These are phyloP conservation scores for Kernera saxatilis DNA, from an alignment of 345 rosid genomes.

Conservation along the genomic window DNA sequence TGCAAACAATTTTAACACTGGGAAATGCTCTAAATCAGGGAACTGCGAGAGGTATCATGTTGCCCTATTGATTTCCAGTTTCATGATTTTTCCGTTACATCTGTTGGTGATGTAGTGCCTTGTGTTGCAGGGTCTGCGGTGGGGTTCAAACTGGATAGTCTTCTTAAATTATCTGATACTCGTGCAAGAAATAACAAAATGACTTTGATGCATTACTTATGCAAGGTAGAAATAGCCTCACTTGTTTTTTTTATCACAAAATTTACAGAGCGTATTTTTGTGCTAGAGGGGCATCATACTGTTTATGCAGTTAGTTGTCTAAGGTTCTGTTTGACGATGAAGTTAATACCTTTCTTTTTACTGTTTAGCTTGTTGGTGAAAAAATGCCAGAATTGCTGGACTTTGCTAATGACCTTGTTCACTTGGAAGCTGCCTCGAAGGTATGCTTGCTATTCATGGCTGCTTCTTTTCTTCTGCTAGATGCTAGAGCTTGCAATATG, in stretches of 20 bases:
- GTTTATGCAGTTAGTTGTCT: not conserved
- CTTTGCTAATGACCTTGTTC: constrained; percentile 82
- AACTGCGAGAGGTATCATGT: constrained; percentile 75
- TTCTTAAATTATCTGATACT: constrained; percentile 91
- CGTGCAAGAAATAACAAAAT: constrained; percentile 95
- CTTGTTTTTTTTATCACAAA: not conserved
- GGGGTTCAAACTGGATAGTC: constrained; percentile 97
- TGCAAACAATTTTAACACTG: constrained; percentile 92
- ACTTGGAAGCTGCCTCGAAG: constrained; percentile 97
- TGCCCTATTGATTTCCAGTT: not conserved
- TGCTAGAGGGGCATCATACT: not conserved
- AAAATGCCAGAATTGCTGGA: constrained; percentile 91
- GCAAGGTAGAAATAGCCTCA: constrained; percentile 62
- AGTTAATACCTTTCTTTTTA: not conserved
- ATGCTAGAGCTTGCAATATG: not conserved
- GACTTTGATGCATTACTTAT: constrained; percentile 94
- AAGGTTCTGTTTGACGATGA: constrained; percentile 7
- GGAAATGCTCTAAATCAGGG: constrained; percentile 99
- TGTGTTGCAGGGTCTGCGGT: constrained; percentile 77
- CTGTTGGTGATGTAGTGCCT: constrained; percentile 15
- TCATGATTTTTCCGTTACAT: not conserved
- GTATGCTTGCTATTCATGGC: constrained; percentile 34
- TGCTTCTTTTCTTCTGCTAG: not conserved
- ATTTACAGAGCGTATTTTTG: not conserved
- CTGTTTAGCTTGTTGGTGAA: constrained; percentile 72